Base-by-base conservation (phyloP, 2,329 filamentous ascomycete genomes). In the Verticillium nonalfalfae region DNA sequence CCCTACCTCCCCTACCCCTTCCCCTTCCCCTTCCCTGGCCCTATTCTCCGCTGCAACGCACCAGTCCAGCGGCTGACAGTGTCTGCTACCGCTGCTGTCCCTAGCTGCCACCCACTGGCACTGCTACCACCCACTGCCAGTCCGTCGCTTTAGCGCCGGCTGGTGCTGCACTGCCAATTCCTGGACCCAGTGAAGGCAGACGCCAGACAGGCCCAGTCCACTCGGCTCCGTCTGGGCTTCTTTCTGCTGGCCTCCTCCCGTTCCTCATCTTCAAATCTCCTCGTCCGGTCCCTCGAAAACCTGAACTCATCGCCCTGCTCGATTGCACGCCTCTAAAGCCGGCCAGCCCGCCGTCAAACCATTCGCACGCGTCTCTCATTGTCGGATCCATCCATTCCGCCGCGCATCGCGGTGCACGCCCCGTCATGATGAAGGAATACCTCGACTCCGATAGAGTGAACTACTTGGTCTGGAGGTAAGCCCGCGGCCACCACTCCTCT, bases 401-500 rank as follows among this genome's bases (percentile, higher is more conserved):
- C 66, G 63, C 61, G 60, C 57, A 63, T 60, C 59, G 59, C 61
- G 61, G 62, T 63, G 60, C 62, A 59, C 57, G 61, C 63, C 59
- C 61, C 63, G 65, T 67, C 66, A 74, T 69, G 70, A 86, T 85
- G 83, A 86, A 85, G 78, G 84, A 86, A 77, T 80, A 80, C 71
- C 79, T 89, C 70, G 83, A 87, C 80, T 87, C 84, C 67, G 81
- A 88, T 75, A 81, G 84, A 79, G 79, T 88, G 81, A 89, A 88
- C 79, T 88, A 85, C 80, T 81, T 89, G 74, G 81, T 89, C 73
- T 89, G 86, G 86, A 87, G 85, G 86, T 89, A 80, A 75, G 85
- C 82, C 70, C 66, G 69, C 62, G 62, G 65, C 68, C 66, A 56
- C 67, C 67, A 65, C 66, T 65, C 66, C 45, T 50, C 40, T 50